Conservation (phyloP, 441 rosid species). For the Cnidoscolus chayamansa region DNA sequence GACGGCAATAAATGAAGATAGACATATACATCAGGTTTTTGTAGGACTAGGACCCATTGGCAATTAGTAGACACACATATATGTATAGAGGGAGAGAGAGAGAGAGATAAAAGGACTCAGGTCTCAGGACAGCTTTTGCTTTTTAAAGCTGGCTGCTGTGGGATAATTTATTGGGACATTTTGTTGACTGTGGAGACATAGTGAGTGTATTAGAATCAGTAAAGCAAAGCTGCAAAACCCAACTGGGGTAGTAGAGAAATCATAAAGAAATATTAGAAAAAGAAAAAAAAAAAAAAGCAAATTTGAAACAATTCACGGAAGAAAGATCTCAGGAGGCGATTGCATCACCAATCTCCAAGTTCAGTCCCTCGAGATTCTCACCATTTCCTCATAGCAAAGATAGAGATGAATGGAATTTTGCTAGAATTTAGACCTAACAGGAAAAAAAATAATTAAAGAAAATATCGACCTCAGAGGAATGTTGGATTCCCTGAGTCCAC, state of each 20-base stretch:
- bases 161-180: slow-evolving; percentile 37
- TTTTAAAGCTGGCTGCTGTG: slow-evolving; percentile 51
- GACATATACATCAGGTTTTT: neutral
- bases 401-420: slow-evolving; percentile 21
- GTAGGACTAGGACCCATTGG: neutral
- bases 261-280: neutral
- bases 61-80: neutral
- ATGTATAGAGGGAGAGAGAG: neutral
- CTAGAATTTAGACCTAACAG: slow-evolving; percentile 6
- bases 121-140: slow-evolving; percentile 42
- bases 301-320: slow-evolving; percentile 32
- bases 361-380: slow-evolving; percentile 47
- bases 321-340: slow-evolving; percentile 32
- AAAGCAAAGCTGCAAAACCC: slow-evolving; percentile 14
- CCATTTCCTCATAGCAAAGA: slow-evolving; percentile 17
- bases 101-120: no score
- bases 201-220: slow-evolving; percentile 21
- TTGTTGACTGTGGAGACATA: slow-evolving; percentile 41
- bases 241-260: neutral
- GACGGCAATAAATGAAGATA: slow-evolving; percentile 12
- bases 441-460: neutral
- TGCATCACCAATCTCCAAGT: slow-evolving; percentile 38
- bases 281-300: neutral
- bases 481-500: slow-evolving; percentile 45
- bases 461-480: slow-evolving; percentile 37